A percentile compares a stretch with the other conserved stretches of the same genome.
Conservation (phyloP, 257 asterid genomes). For the Nicotiana noctiflora region DNA sequence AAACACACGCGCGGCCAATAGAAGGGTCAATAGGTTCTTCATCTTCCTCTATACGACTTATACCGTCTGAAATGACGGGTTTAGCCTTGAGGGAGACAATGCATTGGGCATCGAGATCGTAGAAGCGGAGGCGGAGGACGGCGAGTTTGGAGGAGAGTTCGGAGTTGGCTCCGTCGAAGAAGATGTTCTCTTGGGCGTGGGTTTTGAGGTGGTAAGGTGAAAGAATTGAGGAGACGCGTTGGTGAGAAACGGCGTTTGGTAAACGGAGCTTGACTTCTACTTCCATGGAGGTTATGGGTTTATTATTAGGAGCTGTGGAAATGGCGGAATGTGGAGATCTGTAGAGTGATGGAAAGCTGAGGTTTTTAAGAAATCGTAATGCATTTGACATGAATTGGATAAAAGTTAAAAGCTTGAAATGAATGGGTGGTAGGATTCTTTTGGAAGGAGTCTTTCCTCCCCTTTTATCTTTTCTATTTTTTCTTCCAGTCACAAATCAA, state of each 20-base stretch:
- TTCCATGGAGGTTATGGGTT: constrained; percentile 39
- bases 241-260: constrained; percentile 54
- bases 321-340: neutral
- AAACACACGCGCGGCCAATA: constrained; percentile 57
- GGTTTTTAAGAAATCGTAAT: neutral
- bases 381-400: neutral
- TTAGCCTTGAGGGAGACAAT: constrained; percentile 69
- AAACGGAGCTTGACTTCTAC: constrained; percentile 86
- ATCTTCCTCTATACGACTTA: constrained; percentile 72
- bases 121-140: constrained; percentile 93
- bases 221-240: constrained; percentile 53
- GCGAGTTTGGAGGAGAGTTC: constrained; percentile 71
- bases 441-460: neutral
- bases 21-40: constrained; percentile 75
- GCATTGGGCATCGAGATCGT: constrained; percentile 70
- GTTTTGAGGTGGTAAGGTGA: constrained; percentile 60
- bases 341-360: neutral
- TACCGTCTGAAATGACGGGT: constrained; percentile 52
- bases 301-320: neutral
- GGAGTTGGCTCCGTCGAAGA: constrained; percentile 68
- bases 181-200: constrained; percentile 65
- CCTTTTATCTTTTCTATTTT: neutral
- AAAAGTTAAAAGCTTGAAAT: neutral
- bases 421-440: neutral
- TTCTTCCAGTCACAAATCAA: too few relatives aligned